Evolutionary conservation across 202 grass and related monocot genomes (phyloP).

Genomic region (Hordeum pubiflorum): DNA sequence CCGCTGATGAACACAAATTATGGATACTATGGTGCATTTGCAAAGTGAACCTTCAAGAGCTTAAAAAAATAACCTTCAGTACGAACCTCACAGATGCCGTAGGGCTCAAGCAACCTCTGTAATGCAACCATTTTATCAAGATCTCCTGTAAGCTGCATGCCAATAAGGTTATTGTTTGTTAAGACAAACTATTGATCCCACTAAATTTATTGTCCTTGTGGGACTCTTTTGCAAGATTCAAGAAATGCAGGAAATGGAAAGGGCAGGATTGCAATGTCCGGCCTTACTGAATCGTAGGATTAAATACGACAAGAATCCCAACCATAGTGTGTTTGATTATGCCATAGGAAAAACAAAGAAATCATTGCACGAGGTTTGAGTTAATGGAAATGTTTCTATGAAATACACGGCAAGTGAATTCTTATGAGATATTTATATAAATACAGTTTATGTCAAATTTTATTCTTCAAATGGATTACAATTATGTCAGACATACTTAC

Average conservation of each 20-base stretch:
- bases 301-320: neutral
- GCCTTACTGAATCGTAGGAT: neutral
- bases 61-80: neutral
- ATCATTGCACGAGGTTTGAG: neutral
- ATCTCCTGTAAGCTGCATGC: conserved; percentile 48
- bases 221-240: neutral
- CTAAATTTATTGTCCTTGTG: neutral
- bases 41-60: neutral
- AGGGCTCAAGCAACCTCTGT: conserved; percentile 92
- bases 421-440: neutral
- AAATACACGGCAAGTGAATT: neutral
- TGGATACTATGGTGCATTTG: neutral
- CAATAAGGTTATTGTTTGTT: neutral
- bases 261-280: neutral
- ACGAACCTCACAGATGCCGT: conserved; percentile 90
- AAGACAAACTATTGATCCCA: neutral
- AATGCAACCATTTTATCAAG: conserved; percentile 85
- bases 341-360: neutral
- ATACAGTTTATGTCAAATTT: neutral
- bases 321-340: neutral
- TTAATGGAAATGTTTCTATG: neutral
- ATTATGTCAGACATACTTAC: neutral
- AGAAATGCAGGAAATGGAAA: neutral
- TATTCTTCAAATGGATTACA: neutral
- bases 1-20: neutral